Base-by-base conservation (phyloP, 2,329 filamentous ascomycete species). In the Sporothrix brunneoviolacea region DNA sequence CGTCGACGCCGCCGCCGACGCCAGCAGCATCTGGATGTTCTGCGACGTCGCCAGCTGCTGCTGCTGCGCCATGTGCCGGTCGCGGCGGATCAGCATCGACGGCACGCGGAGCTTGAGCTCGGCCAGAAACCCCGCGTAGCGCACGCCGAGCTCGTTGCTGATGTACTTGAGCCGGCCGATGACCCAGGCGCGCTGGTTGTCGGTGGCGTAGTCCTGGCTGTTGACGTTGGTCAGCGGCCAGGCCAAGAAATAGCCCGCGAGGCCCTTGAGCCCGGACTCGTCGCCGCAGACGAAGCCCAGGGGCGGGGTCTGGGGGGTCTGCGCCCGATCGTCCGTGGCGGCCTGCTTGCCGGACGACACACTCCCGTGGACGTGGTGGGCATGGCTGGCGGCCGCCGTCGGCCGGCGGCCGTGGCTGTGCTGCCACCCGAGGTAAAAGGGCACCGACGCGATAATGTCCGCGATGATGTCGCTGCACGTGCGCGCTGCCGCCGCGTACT, bases 391-490 rank as follows among this genome's bases (percentile, higher is more conserved):
- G n/a, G n/a, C n/a, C n/a, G n/a, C n/a, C n/a, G n/a, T n/a, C n/a
- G 9, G 6, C 19, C 33, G 15, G 9, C 19, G 10, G 10, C n/a
- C 4, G 27, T 27, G 16, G 13, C 18, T 16, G 33, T 72, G 64
- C 50, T 77, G 76, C 77, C 79, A 82, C 36, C 79, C 79, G 2
- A 84, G 69, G 59, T 79, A 73, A 56, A 76, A 83, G 0, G 80
- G 80, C n/a, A 82, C 73, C 2, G 74, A 77, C 1, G 80, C 77
- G 48, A 83, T 71, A 33, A 83, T 75, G 56, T 83, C 80, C 3
- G 72, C 71, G 55, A 83, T 78, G 48, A 70, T 70, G 40, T 79
- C 74, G 35, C 69, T 68, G 46, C 72, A 79, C 2, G 70, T 70
- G 33, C 74, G 65, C 15, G 74, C 71, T 4, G 76, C 75, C 0